Base-by-base conservation (phyloP, 2,329 filamentous ascomycete species). In the Paecilomyces variotii region DNA sequence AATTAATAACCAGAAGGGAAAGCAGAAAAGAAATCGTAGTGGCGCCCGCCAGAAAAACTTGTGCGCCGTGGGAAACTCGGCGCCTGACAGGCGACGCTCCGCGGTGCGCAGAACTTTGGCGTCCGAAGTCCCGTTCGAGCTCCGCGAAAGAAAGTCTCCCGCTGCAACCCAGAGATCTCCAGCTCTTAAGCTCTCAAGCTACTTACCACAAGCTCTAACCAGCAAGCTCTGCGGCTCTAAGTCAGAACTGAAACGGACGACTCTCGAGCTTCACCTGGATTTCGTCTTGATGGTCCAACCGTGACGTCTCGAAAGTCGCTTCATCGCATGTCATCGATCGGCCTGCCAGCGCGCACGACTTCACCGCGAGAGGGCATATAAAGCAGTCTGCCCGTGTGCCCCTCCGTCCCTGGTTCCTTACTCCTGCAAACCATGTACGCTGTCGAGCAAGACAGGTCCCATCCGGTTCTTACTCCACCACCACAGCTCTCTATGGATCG, bases 401-500 rank as follows among this genome's bases (percentile, higher is more conserved):
- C 50, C 49, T 49, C 27, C 59, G 60, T 57, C 63, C 67, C 60
- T 59, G 65, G 65, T 65, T 66, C 65, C 63, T 64, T 56, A 53
- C 56, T 62, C 58, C 62, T 64, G 59, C 62, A 65, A 67, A 68
- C 67, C 65, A 75, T 75, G 72, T 75, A 74, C 65, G 66, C 71
- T 57, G 61, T 73, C 55, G 72, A 74, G 57, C 65, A 68, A 57
- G 71, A 75, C 58, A 69, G 72, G 64, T 63, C 69, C 58, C 70
- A 74, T 65, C 68, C 67, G 56, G 64, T 68, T 52, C 71, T 45
- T 19, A 45, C 71, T 57, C 69, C 68, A 53, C 69, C 67, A 28
- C 72, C 73, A 49, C 70, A 72, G 25, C 71, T 75, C 61, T 71
- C 68, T 61, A 74, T 73, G 70, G 72, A 74, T 65, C 71, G 71